phyloP scores from a whole-genome alignment of 2,329 filamentous ascomycete genomes.

The Clarireedia homoeocarpa region DNA sequence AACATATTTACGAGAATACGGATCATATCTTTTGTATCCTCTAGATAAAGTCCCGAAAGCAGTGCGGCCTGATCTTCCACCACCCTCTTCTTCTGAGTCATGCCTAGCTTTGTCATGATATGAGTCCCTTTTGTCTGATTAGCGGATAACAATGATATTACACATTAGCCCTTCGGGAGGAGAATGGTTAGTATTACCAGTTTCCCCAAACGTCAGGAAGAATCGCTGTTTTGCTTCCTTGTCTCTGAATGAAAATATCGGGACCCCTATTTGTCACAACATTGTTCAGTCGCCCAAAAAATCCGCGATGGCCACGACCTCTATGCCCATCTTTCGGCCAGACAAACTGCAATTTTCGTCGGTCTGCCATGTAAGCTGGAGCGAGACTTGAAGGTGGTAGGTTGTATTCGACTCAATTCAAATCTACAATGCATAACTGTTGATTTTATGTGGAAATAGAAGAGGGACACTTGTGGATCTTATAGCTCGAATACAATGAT shows the following conservation, averaged over 20 bases:
- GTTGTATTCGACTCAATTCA: neutral
- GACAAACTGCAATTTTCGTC: conserved; percentile 19
- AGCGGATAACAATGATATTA: neutral
- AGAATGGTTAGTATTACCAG: conserved; percentile 15
- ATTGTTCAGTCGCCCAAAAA: conserved; percentile 28
- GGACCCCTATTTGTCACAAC: conserved; percentile 33
- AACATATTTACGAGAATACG: conserved; percentile 21
- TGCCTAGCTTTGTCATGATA: conserved; percentile 18
- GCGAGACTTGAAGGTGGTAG: too few species aligned
- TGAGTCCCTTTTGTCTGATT: conserved; percentile 22
- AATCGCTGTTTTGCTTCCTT: conserved; percentile 16
- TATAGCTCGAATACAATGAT: too few species aligned
- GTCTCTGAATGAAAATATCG: conserved; percentile 32
- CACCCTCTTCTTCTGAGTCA: neutral
- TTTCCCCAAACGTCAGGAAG: conserved; percentile 25
- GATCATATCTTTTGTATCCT: conserved; percentile 23
- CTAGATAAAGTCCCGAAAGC: conserved; percentile 7
- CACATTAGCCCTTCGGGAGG: too few species aligned
- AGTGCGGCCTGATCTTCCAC: neutral
- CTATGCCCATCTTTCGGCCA: conserved; percentile 27
- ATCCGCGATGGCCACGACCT: conserved; percentile 21
- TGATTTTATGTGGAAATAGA: too few species aligned
- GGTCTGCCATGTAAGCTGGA: neutral
- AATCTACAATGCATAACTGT: neutral
- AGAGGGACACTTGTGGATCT: too few species aligned